A percentile compares a stretch with the other conserved stretches of the same genome.
phyloP scores from a whole-genome alignment of 2,329 filamentous ascomycete genomes.

The Aspergillus aculeatus region DNA sequence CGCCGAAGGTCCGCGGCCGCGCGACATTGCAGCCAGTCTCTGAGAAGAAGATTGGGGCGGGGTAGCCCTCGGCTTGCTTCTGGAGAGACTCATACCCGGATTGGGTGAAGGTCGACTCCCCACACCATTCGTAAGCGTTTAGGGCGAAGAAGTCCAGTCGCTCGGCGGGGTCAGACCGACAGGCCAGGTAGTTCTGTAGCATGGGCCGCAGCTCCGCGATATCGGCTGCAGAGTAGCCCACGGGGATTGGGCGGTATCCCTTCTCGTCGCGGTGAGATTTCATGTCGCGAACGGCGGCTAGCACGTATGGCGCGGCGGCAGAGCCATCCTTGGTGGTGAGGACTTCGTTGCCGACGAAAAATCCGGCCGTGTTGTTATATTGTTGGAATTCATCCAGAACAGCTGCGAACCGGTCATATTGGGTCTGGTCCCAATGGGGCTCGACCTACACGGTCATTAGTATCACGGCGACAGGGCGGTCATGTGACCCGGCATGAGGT shows the following conservation, averaged over 20 bases:
- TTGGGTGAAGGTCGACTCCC: slow-evolving; percentile 52
- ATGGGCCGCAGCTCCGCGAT: slow-evolving; percentile 68
- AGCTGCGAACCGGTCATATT: slow-evolving; percentile 65
- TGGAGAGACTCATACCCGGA: slow-evolving; percentile 72
- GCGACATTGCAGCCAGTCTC: slow-evolving; percentile 76
- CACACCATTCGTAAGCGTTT: slow-evolving; percentile 84
- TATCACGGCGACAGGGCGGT: not conserved
- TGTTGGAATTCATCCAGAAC: slow-evolving; percentile 75
- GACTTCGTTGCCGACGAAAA: slow-evolving; percentile 88
- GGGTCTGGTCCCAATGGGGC: slow-evolving; percentile 70
- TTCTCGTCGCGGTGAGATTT: slow-evolving; percentile 76
- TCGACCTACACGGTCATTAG: slow-evolving; percentile 43
- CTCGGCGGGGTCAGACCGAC: slow-evolving; percentile 65
- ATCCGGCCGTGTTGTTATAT: slow-evolving; percentile 78
- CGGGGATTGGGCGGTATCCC: slow-evolving; percentile 75
- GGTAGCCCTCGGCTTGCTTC: slow-evolving; percentile 65
- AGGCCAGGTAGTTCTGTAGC: slow-evolving; percentile 74
- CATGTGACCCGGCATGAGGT: not conserved
- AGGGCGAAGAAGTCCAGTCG: slow-evolving; percentile 79
- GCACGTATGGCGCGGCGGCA: slow-evolving; percentile 75
- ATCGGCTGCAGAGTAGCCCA: slow-evolving; percentile 86
- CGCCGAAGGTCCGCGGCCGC: slow-evolving; percentile 45
- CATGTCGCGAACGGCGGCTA: slow-evolving; percentile 76
- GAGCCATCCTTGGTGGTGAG: slow-evolving; percentile 53
- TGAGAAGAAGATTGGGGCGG: slow-evolving; percentile 85